phyloP scores from a whole-genome alignment of 352 stramenopile genomes.

The Blastocystis sp. region DNA sequence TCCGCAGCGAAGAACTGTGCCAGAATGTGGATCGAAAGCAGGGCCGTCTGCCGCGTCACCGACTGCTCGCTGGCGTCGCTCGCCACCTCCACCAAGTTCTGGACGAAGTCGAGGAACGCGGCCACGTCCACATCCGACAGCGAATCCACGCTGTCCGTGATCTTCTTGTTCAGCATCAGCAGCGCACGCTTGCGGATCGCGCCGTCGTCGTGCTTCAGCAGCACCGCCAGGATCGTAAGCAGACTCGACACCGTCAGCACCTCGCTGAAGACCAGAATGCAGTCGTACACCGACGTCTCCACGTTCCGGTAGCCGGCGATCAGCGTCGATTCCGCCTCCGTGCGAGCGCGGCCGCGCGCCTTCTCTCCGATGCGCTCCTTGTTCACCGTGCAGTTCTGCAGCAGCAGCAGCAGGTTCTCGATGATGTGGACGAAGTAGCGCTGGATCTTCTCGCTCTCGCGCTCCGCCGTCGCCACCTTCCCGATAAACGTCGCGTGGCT shows the following conservation, averaged over 20 bases:
- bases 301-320: background rate
- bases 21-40: slow-evolving; percentile 48
- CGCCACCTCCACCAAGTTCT: background rate
- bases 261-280: slow-evolving; percentile 27
- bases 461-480: background rate
- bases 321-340: background rate
- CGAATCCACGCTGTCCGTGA: background rate
- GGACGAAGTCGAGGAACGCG: background rate
- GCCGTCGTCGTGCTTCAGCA: slow-evolving; percentile 34
- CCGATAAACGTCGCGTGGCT: background rate
- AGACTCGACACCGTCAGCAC: slow-evolving; percentile 13
- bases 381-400: background rate
- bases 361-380: background rate
- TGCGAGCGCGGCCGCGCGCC: background rate
- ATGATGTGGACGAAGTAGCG: slow-evolving; percentile 53
- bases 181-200: slow-evolving; percentile 29
- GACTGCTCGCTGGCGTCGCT: background rate
- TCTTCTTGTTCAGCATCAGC: slow-evolving; percentile 52
- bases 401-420: slow-evolving; percentile 20
- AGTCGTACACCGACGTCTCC: slow-evolving; percentile 27
- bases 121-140: background rate
- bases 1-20: slow-evolving; percentile 32
- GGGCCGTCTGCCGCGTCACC: slow-evolving; percentile 25
- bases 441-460: slow-evolving; percentile 14
- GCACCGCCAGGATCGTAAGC: slow-evolving; percentile 10